phyloP scores from a whole-genome alignment of 768 basidiomycete genomes.

The Peribolospora kevripleyi region DNA sequence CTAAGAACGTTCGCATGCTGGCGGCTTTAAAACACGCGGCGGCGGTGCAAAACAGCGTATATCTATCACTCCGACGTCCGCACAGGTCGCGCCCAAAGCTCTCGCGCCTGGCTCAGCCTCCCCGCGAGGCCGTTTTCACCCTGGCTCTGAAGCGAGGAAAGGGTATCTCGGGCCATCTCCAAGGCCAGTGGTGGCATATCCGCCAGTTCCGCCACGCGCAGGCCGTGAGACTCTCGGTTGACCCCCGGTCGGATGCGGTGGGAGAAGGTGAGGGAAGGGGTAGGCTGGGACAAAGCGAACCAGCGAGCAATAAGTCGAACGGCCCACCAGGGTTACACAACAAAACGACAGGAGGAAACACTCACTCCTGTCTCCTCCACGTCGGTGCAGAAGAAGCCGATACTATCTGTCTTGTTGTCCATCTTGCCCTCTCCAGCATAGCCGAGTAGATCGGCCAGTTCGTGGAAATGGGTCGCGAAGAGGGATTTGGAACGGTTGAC shows the following conservation, averaged over 20 bases:
- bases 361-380: slow-evolving; percentile 53
- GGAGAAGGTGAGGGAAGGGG: slow-evolving; percentile 37
- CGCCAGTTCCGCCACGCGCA: slow-evolving; percentile 69
- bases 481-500: slow-evolving; percentile 56
- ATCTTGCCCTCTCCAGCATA: slow-evolving; percentile 18
- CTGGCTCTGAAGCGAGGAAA: too few relatives aligned
- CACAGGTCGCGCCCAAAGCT: too few relatives aligned
- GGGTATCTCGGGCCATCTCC: too few relatives aligned
- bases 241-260: slow-evolving; percentile 59
- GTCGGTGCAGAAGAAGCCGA: slow-evolving; percentile 74
- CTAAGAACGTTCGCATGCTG: too few relatives aligned
- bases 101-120: too few relatives aligned
- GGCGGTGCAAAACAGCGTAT: too few relatives aligned
- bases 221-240: slow-evolving; percentile 69
- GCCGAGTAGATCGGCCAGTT: slow-evolving; percentile 62
- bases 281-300: not conserved
- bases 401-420: slow-evolving; percentile 29
- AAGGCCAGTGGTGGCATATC: slow-evolving; percentile 25
- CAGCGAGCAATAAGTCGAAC: not conserved
- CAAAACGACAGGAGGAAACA: not conserved
- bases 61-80: too few relatives aligned
- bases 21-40: too few relatives aligned
- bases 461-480: slow-evolving; percentile 98
- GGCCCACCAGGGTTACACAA: not conserved
- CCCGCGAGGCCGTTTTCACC: too few relatives aligned